Percentiles rank a stretch among this genome's conserved stretches.
These are phyloP conservation scores for Calonectria honghensis DNA, from an alignment of 2,329 filamentous ascomycete species.

Conservation along the genomic window DNA sequence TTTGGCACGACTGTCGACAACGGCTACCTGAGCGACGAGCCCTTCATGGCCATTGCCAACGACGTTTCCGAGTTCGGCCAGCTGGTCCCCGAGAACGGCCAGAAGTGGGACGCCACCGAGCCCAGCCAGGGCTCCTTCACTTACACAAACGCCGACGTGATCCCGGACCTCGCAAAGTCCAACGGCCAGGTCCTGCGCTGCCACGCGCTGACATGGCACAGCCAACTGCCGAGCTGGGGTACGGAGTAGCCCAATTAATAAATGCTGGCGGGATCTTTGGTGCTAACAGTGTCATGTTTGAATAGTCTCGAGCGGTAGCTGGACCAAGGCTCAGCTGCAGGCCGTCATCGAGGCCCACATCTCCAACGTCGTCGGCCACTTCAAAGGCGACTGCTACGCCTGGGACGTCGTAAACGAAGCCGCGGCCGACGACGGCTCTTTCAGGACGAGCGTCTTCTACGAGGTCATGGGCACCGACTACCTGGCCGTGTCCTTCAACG, in stretches of 20 bases:
- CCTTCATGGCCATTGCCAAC: constrained; percentile 74
- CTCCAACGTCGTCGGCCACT: constrained; percentile 73
- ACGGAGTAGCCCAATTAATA: not conserved
- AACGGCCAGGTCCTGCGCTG: constrained; percentile 75
- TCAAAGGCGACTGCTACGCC: constrained; percentile 75
- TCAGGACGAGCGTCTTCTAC: constrained; percentile 72
- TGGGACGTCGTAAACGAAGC: constrained; percentile 82
- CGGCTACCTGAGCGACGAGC: constrained; percentile 69
- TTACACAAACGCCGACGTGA: constrained; percentile 74
- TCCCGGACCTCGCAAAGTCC: constrained; percentile 67
- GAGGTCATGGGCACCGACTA: constrained; percentile 73
- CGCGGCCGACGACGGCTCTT: constrained; percentile 74
- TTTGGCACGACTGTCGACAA: constrained; percentile 81
- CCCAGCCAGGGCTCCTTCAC: constrained; percentile 73
- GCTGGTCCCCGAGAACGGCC: constrained; percentile 78
- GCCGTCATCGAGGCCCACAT: constrained; percentile 74
- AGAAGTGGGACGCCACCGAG: constrained; percentile 79
- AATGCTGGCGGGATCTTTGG: not conserved
- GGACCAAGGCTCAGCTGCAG: constrained; percentile 75
- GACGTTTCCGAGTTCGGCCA: constrained; percentile 77
- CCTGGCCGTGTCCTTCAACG: constrained; percentile 74
- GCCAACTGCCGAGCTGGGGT: constrained; percentile 57
- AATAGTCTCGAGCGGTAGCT: constrained; percentile 60
- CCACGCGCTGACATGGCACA: constrained; percentile 75
- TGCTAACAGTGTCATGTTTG: not conserved